A percentile compares a stretch with the other conserved stretches of the same genome.
Conservation (phyloP, 2,329 filamentous ascomycete genomes). For the Xylariaceae sp. region DNA sequence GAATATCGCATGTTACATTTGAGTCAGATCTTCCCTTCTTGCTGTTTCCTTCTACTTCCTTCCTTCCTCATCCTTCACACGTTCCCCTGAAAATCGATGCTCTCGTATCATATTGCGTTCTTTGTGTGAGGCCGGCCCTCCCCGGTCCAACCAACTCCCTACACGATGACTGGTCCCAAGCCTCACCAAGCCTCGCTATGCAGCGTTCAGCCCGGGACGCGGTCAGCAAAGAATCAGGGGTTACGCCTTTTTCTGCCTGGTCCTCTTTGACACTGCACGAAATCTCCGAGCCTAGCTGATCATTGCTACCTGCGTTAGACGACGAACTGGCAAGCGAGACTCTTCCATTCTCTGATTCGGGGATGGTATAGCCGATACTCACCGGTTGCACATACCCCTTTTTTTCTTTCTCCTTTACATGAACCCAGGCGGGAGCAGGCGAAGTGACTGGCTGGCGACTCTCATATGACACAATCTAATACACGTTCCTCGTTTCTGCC, state of each 20-base stretch:
- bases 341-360: neutral
- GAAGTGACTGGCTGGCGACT: neutral
- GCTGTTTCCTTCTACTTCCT: neutral
- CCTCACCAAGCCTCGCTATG: conserved; percentile 13
- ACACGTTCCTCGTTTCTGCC: neutral
- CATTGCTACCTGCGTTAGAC: neutral
- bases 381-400: conserved; percentile 2
- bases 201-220: conserved; percentile 4
- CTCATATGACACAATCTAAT: neutral
- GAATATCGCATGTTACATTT: conserved; percentile 4
- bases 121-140: conserved; percentile 11
- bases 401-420: neutral
- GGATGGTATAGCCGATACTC: neutral
- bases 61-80: neutral
- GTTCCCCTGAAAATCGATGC: conserved; percentile 5
- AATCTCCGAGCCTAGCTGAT: neutral
- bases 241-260: neutral
- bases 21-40: neutral
- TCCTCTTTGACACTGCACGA: neutral
- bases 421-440: neutral
- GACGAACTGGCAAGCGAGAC: neutral
- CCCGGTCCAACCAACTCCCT: conserved; percentile 14
- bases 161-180: conserved; percentile 17
- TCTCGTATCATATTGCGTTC: conserved; percentile 13
- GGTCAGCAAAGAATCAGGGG: conserved; percentile 2